These are phyloP conservation scores for Raffaelea ambrosiae DNA, from an alignment of 2,329 filamentous ascomycete genomes.

Conservation along the genomic window DNA sequence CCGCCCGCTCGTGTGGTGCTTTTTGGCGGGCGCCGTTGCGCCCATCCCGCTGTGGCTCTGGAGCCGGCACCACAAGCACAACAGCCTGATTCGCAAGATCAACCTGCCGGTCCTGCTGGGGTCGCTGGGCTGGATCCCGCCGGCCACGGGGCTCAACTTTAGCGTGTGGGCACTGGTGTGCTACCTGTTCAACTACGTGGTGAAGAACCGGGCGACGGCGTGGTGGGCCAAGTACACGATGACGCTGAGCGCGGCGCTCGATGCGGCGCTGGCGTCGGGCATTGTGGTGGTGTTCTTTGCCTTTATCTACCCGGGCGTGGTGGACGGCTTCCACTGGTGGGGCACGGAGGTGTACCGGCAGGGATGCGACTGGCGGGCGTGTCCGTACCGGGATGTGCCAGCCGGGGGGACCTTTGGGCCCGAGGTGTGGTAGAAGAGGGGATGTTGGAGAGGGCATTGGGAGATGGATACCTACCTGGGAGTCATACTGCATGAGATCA, in stretches of 20 bases:
- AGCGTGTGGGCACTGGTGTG: conserved; percentile 80
- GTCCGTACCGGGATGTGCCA: conserved; percentile 56
- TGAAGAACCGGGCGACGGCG: conserved; percentile 57
- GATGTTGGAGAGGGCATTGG: conserved; percentile 3
- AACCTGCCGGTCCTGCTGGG: conserved; percentile 80
- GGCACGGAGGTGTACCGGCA: conserved; percentile 78
- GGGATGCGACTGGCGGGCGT: conserved; percentile 80
- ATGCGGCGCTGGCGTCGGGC: conserved; percentile 74
- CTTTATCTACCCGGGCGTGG: conserved; percentile 72
- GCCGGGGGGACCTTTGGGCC: conserved; percentile 61
- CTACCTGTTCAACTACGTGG: conserved; percentile 72
- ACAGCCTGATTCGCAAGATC: conserved; percentile 63
- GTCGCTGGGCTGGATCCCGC: conserved; percentile 77
- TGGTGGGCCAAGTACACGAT: conserved; percentile 94
- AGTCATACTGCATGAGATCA: too few species aligned
- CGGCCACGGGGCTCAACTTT: conserved; percentile 80
- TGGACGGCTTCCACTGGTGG: conserved; percentile 74
- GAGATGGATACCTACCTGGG: too few species aligned
- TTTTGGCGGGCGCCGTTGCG: conserved; percentile 65
- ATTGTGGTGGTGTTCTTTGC: conserved; percentile 80
- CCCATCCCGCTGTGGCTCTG: conserved; percentile 70
- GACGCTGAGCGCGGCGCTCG: conserved; percentile 75
- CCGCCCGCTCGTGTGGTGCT: conserved; percentile 70
- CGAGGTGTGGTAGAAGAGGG: conserved; percentile 48
- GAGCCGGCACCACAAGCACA: conserved; percentile 37